Base-by-base conservation (phyloP, 2,329 filamentous ascomycete species). In the Diaporthe helianthi region DNA sequence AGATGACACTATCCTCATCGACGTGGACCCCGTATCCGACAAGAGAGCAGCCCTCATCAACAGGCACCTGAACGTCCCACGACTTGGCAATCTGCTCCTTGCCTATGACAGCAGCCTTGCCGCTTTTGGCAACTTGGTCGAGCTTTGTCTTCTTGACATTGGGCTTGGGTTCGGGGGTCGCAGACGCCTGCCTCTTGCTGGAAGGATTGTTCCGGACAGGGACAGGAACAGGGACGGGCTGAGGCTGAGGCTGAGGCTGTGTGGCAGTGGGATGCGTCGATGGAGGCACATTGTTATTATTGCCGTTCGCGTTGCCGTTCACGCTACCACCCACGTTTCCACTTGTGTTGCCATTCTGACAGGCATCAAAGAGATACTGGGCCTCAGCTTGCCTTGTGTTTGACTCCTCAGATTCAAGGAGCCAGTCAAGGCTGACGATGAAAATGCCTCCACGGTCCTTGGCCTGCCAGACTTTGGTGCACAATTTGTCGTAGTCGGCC, bases 1-100 rank as follows among this genome's bases (percentile, higher is more conserved):
- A 95, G 58, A 95, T 93, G 67, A 91, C 80, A 24, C 89, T 88
- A 47, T 85, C 79, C 1, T 85, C 79, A 71, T 90, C 90, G 68
- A 95, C 86, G 75, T 91, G 89, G 38, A 97, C 92, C 22, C 80
- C 76, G 49, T 81, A 83, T 17, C 74, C 76, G 13, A 69, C 9
- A 2, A 82, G 74, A 2, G 77, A 74, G 61, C 80, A 83, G 19
- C 76, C 76, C 38, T 84, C 82, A 70, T 90, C 87, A 2, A 88
- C 72, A 0, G 86, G 86, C 51, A 90, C 82, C 15, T 77, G 76
- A 4, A 83, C 70, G 51, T 81, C 80, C 52, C 80, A 79, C 36
- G 82, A 81, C 74, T 84, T 85, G 64, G 83, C 79, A 66, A 85
- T 80, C 66, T 86, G 83, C 19, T 79, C 80, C 33, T 83, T 81